Conservation (phyloP, 352 stramenopile species). For the Phytophthora podocarpi region DNA sequence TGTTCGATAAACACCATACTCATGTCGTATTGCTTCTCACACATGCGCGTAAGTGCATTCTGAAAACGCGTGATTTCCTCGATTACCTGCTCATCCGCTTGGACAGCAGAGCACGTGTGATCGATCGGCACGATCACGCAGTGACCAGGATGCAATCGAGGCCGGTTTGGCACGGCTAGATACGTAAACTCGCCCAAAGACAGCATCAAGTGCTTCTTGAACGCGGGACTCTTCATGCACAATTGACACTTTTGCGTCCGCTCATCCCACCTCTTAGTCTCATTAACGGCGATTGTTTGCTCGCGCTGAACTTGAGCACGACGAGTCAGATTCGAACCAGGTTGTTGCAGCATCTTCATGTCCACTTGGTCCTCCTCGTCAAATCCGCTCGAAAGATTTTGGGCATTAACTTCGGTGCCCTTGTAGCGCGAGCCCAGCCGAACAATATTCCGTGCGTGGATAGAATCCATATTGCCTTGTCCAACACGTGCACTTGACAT, state of each 20-base stretch:
- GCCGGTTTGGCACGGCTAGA: constrained; percentile 61
- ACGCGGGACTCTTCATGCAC: constrained; percentile 72
- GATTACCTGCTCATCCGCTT: constrained; percentile 65
- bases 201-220: constrained; percentile 85
- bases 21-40: constrained; percentile 50
- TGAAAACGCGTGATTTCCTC: constrained; percentile 78
- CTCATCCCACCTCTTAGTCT: constrained; percentile 74
- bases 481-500: constrained; percentile 52
- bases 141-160: constrained; percentile 63
- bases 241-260: constrained; percentile 66
- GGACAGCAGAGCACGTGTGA: constrained; percentile 60
- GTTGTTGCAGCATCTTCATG: constrained; percentile 59
- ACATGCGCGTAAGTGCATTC: constrained; percentile 60
- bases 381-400: constrained; percentile 76
- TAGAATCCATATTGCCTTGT: constrained; percentile 69
- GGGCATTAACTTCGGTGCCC: constrained; percentile 63
- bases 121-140: constrained; percentile 82
- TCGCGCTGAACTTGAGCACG: constrained; percentile 60
- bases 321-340: constrained; percentile 61
- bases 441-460: constrained; percentile 76
- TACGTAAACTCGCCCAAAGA: constrained; percentile 82
- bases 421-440: constrained; percentile 76
- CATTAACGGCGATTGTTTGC: constrained; percentile 50
- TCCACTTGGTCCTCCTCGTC: constrained; percentile 84
- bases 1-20: constrained; percentile 85